phyloP scores from a whole-genome alignment of 148 eudicot species.

The Silene uniflora region DNA sequence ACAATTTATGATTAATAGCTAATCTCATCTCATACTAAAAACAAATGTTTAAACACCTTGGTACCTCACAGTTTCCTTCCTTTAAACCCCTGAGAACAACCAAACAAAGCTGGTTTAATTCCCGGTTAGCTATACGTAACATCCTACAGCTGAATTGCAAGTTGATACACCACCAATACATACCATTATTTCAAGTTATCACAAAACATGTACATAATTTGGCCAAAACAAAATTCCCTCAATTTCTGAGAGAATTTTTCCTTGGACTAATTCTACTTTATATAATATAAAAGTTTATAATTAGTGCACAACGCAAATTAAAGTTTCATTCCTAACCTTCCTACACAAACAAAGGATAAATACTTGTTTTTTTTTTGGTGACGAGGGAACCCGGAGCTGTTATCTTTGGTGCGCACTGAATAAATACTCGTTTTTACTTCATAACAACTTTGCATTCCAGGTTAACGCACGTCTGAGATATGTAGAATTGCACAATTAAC shows the following conservation, averaged over 20 bases:
- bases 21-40: no score
- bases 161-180: slow-evolving; percentile 18
- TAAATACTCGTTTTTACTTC: no score
- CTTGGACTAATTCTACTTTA: not conserved
- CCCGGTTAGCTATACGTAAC: slow-evolving; percentile 9
- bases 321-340: slow-evolving; percentile 10
- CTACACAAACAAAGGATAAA: not conserved
- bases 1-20: no score
- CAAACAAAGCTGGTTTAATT: not conserved
- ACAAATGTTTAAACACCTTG: no score
- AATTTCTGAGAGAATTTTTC: slow-evolving; percentile 21
- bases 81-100: not conserved
- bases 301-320: slow-evolving; percentile 9
- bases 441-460: no score
- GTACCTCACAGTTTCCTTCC: not conserved
- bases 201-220: slow-evolving; percentile 9
- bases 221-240: slow-evolving; percentile 11
- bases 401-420: no score
- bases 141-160: slow-evolving; percentile 5
- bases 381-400: no score
- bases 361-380: no score
- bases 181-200: not conserved
- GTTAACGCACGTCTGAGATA: no score
- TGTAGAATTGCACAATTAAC: no score
- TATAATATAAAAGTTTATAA: not conserved